Conservation (phyloP, 2,329 filamentous ascomycete genomes). For the Aspergillus jensenii region DNA sequence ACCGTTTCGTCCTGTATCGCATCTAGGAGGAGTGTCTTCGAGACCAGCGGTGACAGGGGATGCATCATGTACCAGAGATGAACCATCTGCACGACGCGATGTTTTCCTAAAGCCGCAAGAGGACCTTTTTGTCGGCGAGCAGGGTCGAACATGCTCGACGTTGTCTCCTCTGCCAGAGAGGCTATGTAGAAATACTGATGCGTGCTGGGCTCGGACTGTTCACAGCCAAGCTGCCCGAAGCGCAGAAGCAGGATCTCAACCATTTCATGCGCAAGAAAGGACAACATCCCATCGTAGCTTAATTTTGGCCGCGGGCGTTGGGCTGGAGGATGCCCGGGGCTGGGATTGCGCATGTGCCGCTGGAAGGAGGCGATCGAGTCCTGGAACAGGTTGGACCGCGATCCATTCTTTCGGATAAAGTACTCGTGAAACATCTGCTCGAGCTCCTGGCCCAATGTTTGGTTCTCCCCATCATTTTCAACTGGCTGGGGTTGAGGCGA, state of each 20-base stretch:
- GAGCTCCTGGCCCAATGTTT: not conserved
- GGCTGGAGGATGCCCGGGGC: not conserved
- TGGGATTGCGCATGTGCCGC: not conserved
- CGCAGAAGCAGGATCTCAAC: not conserved
- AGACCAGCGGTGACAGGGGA: not conserved
- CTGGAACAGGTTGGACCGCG: not conserved
- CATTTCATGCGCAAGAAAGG: not conserved
- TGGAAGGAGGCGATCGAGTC: not conserved
- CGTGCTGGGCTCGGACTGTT: not conserved
- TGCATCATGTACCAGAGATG: not conserved
- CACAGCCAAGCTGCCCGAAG: not conserved
- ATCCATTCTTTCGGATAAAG: not conserved
- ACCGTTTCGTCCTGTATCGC: not conserved
- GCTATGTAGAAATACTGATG: not conserved
- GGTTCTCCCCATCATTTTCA: not conserved
- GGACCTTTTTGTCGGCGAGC: fast-evolving
- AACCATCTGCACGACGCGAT: not conserved
- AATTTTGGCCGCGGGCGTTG: not conserved
- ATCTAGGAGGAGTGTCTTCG: not conserved
- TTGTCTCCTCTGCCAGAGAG: not conserved
- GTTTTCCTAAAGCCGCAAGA: not conserved
- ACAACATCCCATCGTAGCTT: not conserved
- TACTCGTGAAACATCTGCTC: not conserved
- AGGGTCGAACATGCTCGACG: not conserved
- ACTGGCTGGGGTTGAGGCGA: too few relatives aligned